A percentile compares a stretch with the other conserved stretches of the same genome.
These are phyloP conservation scores for Yamadazyma insecticola DNA, from an alignment of 805 yeast genomes.

Conservation along the genomic window DNA sequence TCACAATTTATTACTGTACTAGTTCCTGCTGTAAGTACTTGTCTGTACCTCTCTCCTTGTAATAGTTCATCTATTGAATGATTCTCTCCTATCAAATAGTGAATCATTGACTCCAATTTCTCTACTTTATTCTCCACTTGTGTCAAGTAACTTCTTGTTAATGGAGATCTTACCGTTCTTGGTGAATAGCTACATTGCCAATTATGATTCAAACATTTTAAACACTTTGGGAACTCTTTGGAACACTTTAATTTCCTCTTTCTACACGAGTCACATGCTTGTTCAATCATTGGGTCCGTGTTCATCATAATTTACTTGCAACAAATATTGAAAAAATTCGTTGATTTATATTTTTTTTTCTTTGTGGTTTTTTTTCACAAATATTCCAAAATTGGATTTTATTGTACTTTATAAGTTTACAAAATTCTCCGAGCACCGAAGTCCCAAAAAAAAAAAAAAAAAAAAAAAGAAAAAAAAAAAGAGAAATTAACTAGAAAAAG, in stretches of 20 bases:
- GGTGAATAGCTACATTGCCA: constrained; percentile 83
- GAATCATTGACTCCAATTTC: constrained; percentile 25
- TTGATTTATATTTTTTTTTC: too few species aligned
- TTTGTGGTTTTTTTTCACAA: too few species aligned
- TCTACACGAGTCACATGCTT: constrained; percentile 81
- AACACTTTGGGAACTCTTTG: constrained; percentile 70
- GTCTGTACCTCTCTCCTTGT: constrained; percentile 10
- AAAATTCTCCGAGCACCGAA: too few species aligned
- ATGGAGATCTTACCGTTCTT: constrained; percentile 68
- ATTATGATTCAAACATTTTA: constrained; percentile 64
- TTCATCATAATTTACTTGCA: too few species aligned
- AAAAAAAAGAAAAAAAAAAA: too few species aligned
- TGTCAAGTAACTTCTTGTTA: constrained; percentile 77
- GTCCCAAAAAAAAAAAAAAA: too few species aligned
- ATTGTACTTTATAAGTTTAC: too few species aligned
- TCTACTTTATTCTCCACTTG: constrained; percentile 54
- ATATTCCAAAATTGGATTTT: too few species aligned
- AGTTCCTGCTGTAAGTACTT: constrained; percentile 8
- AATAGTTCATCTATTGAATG: constrained; percentile 16
- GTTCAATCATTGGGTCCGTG: constrained; percentile 35
- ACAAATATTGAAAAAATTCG: too few species aligned
- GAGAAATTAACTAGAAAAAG: too few species aligned
- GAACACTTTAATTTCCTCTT: constrained; percentile 77
- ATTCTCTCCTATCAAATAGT: constrained; percentile 27
- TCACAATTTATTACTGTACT: constrained; percentile 1